Conservation (phyloP, 2,329 filamentous ascomycete genomes). For the Fusarium ramigenum region DNA sequence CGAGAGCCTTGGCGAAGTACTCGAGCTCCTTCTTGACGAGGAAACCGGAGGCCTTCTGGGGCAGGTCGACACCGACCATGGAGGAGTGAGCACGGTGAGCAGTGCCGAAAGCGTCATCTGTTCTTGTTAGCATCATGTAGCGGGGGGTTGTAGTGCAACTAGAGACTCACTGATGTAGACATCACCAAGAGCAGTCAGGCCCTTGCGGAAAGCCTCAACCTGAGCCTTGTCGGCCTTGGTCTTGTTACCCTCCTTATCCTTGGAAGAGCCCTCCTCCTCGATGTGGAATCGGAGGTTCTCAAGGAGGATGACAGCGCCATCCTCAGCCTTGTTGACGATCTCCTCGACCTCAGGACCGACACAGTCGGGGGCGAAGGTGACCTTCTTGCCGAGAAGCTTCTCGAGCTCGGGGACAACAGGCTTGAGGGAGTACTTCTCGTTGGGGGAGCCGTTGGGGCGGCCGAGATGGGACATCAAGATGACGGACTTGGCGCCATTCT, state of each 20-base stretch:
- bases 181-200: conserved; percentile 92
- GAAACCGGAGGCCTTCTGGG: conserved; percentile 97
- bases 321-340: conserved; percentile 82
- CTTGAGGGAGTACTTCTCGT: conserved; percentile 93
- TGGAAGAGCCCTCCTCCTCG: conserved; percentile 96
- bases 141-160: neutral
- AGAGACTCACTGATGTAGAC: conserved; percentile 86
- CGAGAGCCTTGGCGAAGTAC: conserved; percentile 97
- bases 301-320: conserved; percentile 86
- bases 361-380: conserved; percentile 89
- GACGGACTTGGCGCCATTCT: conserved; percentile 90
- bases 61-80: conserved; percentile 96
- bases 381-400: conserved; percentile 85
- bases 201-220: conserved; percentile 94
- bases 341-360: conserved; percentile 92
- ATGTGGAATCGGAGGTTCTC: conserved; percentile 99
- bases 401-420: conserved; percentile 91
- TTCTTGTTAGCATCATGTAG: conserved; percentile 33
- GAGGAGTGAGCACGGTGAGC: conserved; percentile 98
- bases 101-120: conserved; percentile 98
- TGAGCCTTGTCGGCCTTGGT: conserved; percentile 95
- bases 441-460: conserved; percentile 88
- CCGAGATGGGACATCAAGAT: conserved; percentile 99
- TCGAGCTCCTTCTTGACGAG: conserved; percentile 99
- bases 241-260: conserved; percentile 96